A percentile compares a stretch with the other conserved stretches of the same genome.
phyloP scores from a whole-genome alignment of 2,329 filamentous ascomycete genomes.

The Purpureocillium takamizusanense region DNA sequence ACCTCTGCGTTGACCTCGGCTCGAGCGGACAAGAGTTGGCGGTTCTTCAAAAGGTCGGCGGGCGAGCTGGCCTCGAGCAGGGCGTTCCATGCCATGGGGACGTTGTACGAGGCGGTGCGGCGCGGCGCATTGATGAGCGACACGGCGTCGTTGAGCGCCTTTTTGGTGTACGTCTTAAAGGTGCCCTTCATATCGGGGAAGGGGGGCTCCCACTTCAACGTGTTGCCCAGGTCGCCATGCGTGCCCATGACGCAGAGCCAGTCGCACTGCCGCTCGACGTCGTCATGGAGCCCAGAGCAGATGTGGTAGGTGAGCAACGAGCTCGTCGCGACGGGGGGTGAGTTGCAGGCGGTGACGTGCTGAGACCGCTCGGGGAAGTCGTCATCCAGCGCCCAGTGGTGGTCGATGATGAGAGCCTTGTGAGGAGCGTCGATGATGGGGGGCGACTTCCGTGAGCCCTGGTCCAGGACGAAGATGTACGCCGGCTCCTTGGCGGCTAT shows the following conservation, averaged over 20 bases:
- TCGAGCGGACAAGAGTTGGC: slow-evolving; percentile 41
- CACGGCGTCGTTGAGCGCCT: slow-evolving; percentile 52
- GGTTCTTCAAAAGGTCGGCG: slow-evolving; percentile 41
- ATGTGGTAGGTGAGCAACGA: slow-evolving; percentile 56
- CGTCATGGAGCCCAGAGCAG: slow-evolving; percentile 45
- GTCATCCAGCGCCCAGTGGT: slow-evolving; percentile 45
- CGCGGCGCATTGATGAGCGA: slow-evolving; percentile 57
- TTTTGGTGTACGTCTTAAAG: slow-evolving; percentile 53
- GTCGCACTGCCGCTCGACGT: slow-evolving; percentile 38
- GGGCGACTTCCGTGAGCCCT: slow-evolving; percentile 48
- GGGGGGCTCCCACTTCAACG: slow-evolving; percentile 55
- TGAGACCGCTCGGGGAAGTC: slow-evolving; percentile 47
- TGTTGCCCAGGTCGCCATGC: slow-evolving; percentile 56
- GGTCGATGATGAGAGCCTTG: slow-evolving; percentile 53
- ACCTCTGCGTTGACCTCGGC: slow-evolving; percentile 52
- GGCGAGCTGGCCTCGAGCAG: slow-evolving; percentile 35
- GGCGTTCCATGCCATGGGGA: slow-evolving; percentile 50
- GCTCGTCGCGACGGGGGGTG: slow-evolving; percentile 56
- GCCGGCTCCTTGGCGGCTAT: slow-evolving; percentile 41
- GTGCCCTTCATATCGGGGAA: slow-evolving; percentile 56
- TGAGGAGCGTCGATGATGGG: slow-evolving; percentile 41
- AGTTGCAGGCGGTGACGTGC: slow-evolving; percentile 54
- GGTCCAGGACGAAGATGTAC: slow-evolving; percentile 57
- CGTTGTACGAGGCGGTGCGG: slow-evolving; percentile 51
- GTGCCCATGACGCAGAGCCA: slow-evolving; percentile 59